Evolutionary conservation across 2,329 filamentous ascomycete species (phyloP).

Genomic region (Nemania sp.): DNA sequence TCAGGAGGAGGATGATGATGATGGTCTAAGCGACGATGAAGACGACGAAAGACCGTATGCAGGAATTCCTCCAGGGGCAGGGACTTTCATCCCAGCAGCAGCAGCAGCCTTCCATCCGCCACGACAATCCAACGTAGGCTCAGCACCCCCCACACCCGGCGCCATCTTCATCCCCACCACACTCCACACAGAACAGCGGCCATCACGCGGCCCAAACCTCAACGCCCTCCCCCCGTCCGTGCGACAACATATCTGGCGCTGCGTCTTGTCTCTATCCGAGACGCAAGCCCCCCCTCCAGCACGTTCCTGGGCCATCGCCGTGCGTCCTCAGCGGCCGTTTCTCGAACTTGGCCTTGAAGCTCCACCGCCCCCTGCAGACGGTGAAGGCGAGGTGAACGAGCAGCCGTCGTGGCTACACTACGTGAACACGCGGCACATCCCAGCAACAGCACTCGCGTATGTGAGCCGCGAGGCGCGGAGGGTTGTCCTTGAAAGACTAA

Average conservation of each 20-base stretch:
- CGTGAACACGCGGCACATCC: slow-evolving; percentile 21
- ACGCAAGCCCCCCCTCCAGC: slow-evolving; percentile 16
- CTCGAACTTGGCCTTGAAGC: slow-evolving; percentile 27
- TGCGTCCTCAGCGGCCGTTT: slow-evolving; percentile 15
- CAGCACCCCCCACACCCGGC: no score
- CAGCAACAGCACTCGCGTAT: slow-evolving; percentile 19
- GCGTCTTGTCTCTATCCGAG: no score
- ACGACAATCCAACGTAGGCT: no score
- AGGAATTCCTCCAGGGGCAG: no score
- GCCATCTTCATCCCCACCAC: no score
- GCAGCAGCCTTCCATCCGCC: no score
- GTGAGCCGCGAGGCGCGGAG: slow-evolving; percentile 29
- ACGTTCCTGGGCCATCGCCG: slow-evolving; percentile 23
- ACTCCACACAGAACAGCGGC: no score
- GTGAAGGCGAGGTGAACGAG: no score
- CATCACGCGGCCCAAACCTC: slow-evolving; percentile 16
- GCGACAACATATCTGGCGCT: slow-evolving; percentile 29
- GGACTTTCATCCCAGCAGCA: no score
- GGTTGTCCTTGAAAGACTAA: slow-evolving; percentile 25
- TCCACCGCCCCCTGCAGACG: no score
- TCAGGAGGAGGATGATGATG: not conserved
- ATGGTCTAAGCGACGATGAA: not conserved
- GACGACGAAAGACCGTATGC: not conserved
- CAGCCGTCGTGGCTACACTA: slow-evolving; percentile 28
- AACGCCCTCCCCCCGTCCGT: slow-evolving; percentile 21